Evolutionary conservation across 495 filamentous ascomycete genomes (phyloP), one percentile per base, ranked within the genome.

Genomic region (Acidiella bohemica): DNA sequence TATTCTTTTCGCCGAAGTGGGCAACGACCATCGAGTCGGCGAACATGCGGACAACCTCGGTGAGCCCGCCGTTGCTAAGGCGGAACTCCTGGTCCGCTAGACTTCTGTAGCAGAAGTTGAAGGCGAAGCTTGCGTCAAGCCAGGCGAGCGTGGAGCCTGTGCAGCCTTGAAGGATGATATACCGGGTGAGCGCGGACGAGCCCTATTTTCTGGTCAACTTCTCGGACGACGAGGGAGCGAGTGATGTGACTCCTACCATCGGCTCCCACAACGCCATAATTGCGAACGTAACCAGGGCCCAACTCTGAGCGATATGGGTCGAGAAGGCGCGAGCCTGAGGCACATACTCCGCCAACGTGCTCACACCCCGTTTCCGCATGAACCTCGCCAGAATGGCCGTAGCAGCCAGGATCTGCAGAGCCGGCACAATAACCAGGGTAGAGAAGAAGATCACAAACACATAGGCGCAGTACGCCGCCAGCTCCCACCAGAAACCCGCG

Each of bases 41-140:
- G 16, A 33, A 33, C 30, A 33, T 33, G 30, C 30, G 30, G 8
- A 33, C 8, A 17, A 33, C 7, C 8, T 33, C 30, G 6, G 9
- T 33, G 8, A 33, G 10, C 7, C 30, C 8, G 16, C 30, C 10
- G 30, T 10, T 17, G 30, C 30, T 14, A 11, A 18, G 6, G 8
- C 6, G 7, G 30, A 33, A 33, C 6, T 33, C 30, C 10, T 10
- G 8, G 30, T 33, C 30, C 8, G 30, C 16, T 7, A 33, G 8
- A 6, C 9, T 20, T 19, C 9, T 23, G 33, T 5, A 36, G 33
- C 16, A 20, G 33, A 36, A 36, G 20, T 36, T 36, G 33, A 36
- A 23, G 16, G 20, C 33, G 14, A 36, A 36, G 33, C 33, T 23
- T 19, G 16, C 33, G 14, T 36, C 33, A 7, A 36, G 33, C 33